These are phyloP conservation scores for Dichotomocladium elegans DNA, from an alignment of 371 early-diverging fungal genomes.

Conservation along the genomic window DNA sequence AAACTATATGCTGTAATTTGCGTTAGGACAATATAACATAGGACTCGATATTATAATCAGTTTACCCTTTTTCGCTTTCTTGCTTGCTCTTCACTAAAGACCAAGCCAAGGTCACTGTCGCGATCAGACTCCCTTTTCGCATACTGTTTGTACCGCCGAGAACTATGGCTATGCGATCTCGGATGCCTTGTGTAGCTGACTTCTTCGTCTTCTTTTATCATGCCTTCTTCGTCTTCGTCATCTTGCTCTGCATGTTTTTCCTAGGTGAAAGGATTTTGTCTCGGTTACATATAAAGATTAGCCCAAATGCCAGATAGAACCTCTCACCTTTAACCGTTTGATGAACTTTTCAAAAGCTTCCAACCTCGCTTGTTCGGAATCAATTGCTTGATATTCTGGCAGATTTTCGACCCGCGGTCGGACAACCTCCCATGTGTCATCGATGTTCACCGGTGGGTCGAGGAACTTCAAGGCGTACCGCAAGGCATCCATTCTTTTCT, in stretches of 20 bases:
- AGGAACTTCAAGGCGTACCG: constrained; percentile 66
- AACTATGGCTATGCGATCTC: constrained; percentile 9
- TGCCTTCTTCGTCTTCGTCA: constrained; percentile 23
- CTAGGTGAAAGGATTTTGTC: not conserved
- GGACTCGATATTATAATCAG: not conserved
- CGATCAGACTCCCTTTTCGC: constrained; percentile 11
- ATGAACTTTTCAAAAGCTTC: constrained; percentile 76
- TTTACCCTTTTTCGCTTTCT: constrained; percentile 14
- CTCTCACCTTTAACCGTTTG: constrained; percentile 58
- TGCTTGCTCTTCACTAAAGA: constrained; percentile 11
- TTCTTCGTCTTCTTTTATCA: constrained; percentile 23
- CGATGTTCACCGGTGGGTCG: constrained; percentile 53
- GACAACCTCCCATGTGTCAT: constrained; percentile 70
- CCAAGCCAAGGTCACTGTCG: constrained; percentile 9
- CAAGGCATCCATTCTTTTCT: constrained; percentile 73
- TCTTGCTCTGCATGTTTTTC: constrained; percentile 17
- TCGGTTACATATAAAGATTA: not conserved
- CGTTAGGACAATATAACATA: not conserved
- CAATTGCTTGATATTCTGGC: constrained; percentile 62
- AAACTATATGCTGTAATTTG: not conserved
- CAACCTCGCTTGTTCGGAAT: constrained; percentile 58
- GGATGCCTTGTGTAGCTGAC: constrained; percentile 5
- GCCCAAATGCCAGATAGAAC: not conserved
- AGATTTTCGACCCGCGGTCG: constrained; percentile 48
- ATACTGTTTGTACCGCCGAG: constrained; percentile 8